phyloP scores from a whole-genome alignment of 495 filamentous ascomycete genomes.

The Astrothelium subdiscretum region DNA sequence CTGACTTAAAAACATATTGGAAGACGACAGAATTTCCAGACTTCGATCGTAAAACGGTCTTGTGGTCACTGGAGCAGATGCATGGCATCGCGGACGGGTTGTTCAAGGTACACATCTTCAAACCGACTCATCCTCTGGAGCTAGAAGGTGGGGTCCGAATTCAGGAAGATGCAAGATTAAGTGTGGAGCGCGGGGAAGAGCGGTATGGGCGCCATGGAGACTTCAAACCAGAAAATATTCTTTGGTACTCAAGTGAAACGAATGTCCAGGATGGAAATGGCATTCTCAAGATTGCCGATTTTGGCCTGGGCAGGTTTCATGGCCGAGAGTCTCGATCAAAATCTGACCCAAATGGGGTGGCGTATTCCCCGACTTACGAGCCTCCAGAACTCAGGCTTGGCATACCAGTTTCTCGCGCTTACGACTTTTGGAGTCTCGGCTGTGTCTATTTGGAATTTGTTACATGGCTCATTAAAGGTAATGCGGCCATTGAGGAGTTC shows the following conservation, averaged over 20 bases:
- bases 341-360: not conserved
- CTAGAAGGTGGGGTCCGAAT: not conserved
- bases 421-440: conserved; percentile 16
- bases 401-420: conserved; percentile 3
- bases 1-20: conserved; percentile 8
- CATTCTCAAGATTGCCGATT: conserved; percentile 19
- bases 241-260: conserved; percentile 17
- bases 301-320: conserved; percentile 13
- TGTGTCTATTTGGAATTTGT: conserved; percentile 15
- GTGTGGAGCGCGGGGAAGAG: not conserved
- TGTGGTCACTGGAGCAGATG: conserved; percentile 9
- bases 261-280: conserved; percentile 2
- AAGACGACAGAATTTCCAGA: not conserved
- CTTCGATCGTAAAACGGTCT: not conserved
- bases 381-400: conserved; percentile 9
- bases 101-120: conserved; percentile 2
- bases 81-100: conserved; percentile 6
- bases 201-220: conserved; percentile 17
- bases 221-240: conserved; percentile 28
- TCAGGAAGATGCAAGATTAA: not conserved
- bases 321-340: conserved; percentile 10
- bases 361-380: conserved; percentile 5
- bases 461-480: conserved; percentile 11
- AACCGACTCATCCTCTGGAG: not conserved
- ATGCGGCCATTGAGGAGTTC: not conserved